Evolutionary conservation across 2,329 filamentous ascomycete species (phyloP).

Genomic region (Calonectria pseudoreteaudii): DNA sequence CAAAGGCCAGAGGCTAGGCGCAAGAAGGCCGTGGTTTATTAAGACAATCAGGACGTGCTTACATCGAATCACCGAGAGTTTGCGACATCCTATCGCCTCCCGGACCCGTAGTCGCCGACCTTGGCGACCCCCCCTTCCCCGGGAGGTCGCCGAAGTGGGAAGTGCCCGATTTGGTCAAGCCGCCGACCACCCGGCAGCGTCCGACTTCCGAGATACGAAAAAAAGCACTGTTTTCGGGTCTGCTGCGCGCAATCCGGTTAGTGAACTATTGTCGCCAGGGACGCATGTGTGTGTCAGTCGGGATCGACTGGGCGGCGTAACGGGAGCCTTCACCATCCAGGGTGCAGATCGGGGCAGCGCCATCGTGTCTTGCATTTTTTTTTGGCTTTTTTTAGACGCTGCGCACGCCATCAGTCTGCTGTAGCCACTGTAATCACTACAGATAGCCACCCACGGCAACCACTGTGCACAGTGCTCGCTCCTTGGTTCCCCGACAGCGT

Average conservation of each 20-base stretch:
- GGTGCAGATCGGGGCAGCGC: not conserved
- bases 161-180: not conserved
- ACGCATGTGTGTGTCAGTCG: not conserved
- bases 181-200: not conserved
- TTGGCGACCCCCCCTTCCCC: not conserved
- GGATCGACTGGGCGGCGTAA: not conserved
- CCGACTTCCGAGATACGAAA: not conserved
- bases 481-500: not conserved
- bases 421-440: not conserved
- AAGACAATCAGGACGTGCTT: not conserved
- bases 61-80: not conserved
- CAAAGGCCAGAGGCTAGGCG: not conserved
- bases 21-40: not conserved
- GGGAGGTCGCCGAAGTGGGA: conserved; percentile 1
- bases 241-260: not conserved
- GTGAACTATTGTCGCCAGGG: not conserved
- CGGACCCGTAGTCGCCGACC: not conserved
- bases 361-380: not conserved
- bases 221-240: not conserved
- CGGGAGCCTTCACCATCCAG: not conserved
- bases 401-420: not conserved
- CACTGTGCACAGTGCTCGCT: not conserved
- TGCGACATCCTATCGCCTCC: not conserved
- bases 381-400: not conserved
- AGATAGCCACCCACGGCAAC: no score